Evolutionary conservation across 2,329 filamentous ascomycete genomes (phyloP).

Genomic region (Aspergillus sp.): DNA sequence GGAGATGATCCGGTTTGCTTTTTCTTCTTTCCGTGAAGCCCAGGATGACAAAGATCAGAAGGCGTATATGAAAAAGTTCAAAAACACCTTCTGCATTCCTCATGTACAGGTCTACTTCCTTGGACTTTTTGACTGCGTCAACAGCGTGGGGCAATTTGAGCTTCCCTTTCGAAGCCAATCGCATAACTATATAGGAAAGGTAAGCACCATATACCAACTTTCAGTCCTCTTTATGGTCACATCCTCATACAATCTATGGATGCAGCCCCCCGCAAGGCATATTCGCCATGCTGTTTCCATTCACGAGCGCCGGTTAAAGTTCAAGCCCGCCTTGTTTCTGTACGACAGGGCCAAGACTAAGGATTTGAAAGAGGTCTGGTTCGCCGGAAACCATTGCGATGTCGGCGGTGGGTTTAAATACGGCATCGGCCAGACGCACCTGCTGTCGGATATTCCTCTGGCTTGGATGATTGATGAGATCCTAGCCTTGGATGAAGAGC

Average conservation of each 20-base stretch:
- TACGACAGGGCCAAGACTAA: slow-evolving; percentile 26
- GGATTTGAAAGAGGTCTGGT: slow-evolving; percentile 52
- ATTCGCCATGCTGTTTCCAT: slow-evolving; percentile 52
- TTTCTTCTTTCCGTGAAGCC: slow-evolving; percentile 23
- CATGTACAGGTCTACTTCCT: slow-evolving; percentile 49
- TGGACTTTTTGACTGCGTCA: slow-evolving; percentile 54
- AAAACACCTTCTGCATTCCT: slow-evolving; percentile 45
- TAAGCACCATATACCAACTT: no score
- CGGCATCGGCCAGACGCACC: slow-evolving; percentile 18
- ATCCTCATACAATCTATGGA: slow-evolving; percentile 30
- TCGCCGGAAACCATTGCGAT: slow-evolving; percentile 51
- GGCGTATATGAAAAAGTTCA: slow-evolving; percentile 39
- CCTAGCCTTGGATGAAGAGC: slow-evolving; percentile 13
- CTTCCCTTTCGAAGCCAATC: no score
- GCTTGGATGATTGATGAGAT: slow-evolving; percentile 52
- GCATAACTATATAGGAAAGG: no score
- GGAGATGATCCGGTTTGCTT: slow-evolving; percentile 51
- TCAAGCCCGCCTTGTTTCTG: slow-evolving; percentile 48
- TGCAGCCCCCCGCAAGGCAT: slow-evolving; percentile 39
- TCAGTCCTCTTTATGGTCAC: no score
- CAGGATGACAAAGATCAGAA: slow-evolving; percentile 17
- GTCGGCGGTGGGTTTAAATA: slow-evolving; percentile 51
- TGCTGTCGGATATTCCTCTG: slow-evolving; percentile 47
- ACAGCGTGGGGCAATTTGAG: slow-evolving; percentile 34
- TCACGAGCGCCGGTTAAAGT: slow-evolving; percentile 53